A percentile compares a stretch with the other conserved stretches of the same genome.
Evolutionary conservation across 1,139 yeast species (phyloP).

Genomic region (Spencermartinsiella ligniputridi): DNA sequence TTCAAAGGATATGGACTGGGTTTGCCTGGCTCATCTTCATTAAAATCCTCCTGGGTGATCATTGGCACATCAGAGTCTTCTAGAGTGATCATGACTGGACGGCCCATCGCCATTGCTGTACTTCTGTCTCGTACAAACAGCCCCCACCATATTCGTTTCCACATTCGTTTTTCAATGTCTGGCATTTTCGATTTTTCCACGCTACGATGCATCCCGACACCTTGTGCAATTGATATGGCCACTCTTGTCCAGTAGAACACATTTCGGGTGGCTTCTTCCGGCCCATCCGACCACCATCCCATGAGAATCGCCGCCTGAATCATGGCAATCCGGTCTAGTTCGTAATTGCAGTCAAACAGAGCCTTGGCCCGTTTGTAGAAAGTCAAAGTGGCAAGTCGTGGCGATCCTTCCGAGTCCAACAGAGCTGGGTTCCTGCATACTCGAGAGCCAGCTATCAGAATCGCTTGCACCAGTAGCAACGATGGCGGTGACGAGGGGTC

Average conservation of each 20-base stretch:
- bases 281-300: constrained; percentile 74
- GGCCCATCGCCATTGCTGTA: constrained; percentile 71
- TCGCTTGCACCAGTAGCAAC: constrained; percentile 62
- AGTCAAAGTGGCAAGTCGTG: constrained; percentile 56
- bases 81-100: constrained; percentile 65
- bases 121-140: constrained; percentile 67
- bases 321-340: constrained; percentile 62
- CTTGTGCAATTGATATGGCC: constrained; percentile 72
- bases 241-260: constrained; percentile 75
- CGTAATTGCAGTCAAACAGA: constrained; percentile 67
- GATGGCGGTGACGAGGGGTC: constrained; percentile 66
- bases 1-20: constrained; percentile 44
- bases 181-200: constrained; percentile 31
- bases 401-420: constrained; percentile 53
- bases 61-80: constrained; percentile 78
- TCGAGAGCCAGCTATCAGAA: constrained; percentile 65
- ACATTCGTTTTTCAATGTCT: constrained; percentile 50
- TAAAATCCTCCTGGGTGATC: constrained; percentile 62
- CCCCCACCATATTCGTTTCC: constrained; percentile 80
- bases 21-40: constrained; percentile 50
- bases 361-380: constrained; percentile 77
- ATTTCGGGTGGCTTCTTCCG: constrained; percentile 71
- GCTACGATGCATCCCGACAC: constrained; percentile 67
- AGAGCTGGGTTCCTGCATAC: constrained; percentile 55
- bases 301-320: constrained; percentile 65